Evolutionary conservation across 108 stramenopile genomes (phyloP), one percentile per base, ranked within the genome.

Genomic region (Cyclotella baltica): DNA sequence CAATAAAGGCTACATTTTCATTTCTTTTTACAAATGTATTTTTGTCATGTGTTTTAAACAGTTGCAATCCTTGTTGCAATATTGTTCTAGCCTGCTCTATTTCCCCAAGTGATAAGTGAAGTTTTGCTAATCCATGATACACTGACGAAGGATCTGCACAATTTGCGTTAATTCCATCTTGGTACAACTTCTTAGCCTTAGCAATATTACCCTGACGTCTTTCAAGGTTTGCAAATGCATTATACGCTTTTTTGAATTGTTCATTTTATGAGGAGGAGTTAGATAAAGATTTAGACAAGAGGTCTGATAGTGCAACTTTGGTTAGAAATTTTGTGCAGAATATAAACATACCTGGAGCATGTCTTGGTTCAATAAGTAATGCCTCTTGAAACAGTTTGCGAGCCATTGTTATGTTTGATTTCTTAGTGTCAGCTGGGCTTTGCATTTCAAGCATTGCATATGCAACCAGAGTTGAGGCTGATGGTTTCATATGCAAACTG

Each of bases 51-150:
- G 58, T 43, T 63, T 83, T 70, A 25, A 90, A 85, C 48, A 86
- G 62, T 69, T 72, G 77, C 28, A 91, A 58, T 29, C 92, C 93
- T 52, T 77, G 29, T 53, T 79, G 76, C 35, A 92, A 78, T n/a
- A 88, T 77, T 30, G 74, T 33, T 50, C 88, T 79, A 34, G 90
- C 91, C 37, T 56, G 40, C 36, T 90, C 91, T 6, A 89, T 76
- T 67, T 93, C 90, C 27, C 92, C 95, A 11, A 86, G 46, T n/a
- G 88, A 87, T 28, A 96, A 58, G 70, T 94, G 88, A 38, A 96
- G 65, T 63, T 86, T 93, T 1, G 86, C 96, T 65, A 90, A 84
- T 3, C 96, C 96, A 48, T 96, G 93, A 81, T 88, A 94, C 13
- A 96, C 77, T 16, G 92, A 92, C 8, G 88, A 90, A 27, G 84